Base-by-base conservation (phyloP, 176 grass and related monocot genomes). In the Triticum timopheevii region DNA sequence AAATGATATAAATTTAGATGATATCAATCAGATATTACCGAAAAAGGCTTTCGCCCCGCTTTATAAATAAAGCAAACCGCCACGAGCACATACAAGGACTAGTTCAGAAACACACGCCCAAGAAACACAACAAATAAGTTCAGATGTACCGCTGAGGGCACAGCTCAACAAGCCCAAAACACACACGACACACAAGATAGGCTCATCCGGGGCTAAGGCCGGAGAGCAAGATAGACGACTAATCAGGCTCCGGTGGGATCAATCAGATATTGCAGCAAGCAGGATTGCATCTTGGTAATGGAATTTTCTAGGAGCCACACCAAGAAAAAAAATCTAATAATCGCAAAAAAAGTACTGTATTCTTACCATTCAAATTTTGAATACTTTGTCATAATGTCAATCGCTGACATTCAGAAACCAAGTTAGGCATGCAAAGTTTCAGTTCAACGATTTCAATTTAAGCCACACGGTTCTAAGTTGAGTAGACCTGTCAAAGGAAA, bases 391-490 rank as follows among this genome's bases (percentile, higher is more conserved):
- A 54, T 76, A 16, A 45, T 68, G 36, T 67, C 23, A 69, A 4
- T 77, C 2, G 10, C 34, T 28, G 38, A 56, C 5, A 82, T 81
- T 66, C 52, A 50, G 12, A 12, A 61, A 65, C 34, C 4, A 40
- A n/a, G 78, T 4, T 64, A 45, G 61, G 19, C 8, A 67, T 13
- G 45, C 23, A 40, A 76, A 67, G 16, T 54, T 76, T 87, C 1
- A 40, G 69, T 71, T 23, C 16, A 78, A 64, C 8, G 65, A 10
- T 7, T 84, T 72, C 35, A 68, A 34, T 76, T 34, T 67, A 61
- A 58, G 80, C 71, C 9, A 68, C 61, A 77, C 38, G 64, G 17
- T 77, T 73, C 36, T 61, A 72, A 49, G 27, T 84, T 74, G 56
- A 59, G 20, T 58, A 39, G 76, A 44, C n/a, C 77, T 65, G 20